Evolutionary conservation across 345 rosid species (phyloP), one percentile per base, ranked within the genome.

Genomic region (Hibiscus trionum): DNA sequence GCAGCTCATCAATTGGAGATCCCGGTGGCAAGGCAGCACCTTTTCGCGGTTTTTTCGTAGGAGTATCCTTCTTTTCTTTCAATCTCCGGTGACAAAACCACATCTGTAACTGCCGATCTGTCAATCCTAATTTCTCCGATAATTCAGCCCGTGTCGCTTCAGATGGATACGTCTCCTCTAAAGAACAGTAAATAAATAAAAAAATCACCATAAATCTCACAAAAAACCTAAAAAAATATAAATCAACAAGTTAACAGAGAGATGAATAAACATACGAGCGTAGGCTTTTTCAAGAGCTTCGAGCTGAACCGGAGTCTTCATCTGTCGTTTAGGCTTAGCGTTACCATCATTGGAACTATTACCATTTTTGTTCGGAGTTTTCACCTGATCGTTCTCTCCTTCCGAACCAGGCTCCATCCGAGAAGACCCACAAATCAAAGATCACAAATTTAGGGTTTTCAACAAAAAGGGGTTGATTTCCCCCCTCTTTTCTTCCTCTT

Each of bases 71-170:
- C 83, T 87, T 93, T 75, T 96, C 98, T 83, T 93, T 96, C 76
- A 96, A 78, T 77, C 99, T 78, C 84, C 99, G 83, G 82, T 96
- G 99, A 67, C 99, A 96, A 80, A 96, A 96, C 99, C 99, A 96
- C 98, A 96, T 96, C 91, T 96, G 99, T 77, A 96, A 83, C 74
- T 96, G 99, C 82, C 99, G 92, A 82, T 96, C 99, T 29, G 96
- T 69, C 29, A 96, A 90, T 52, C 92, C 96, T 66, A 93, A 85
- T 75, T 87, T 90, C 80, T 87, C 88, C 0, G 99, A 93, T 49
- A 96, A 75, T 70, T 85, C 90, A 2, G 79, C 87, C 57, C 98
- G 84, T 74, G 83, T 82, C 5, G 87, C 82, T 82, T 96, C 98
- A 0, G 98, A 80, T 0, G 99, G 98, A 71, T 96, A 91, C 24